Conservation (phyloP, 768 basidiomycete genomes). For the Exsudoporus frostii region DNA sequence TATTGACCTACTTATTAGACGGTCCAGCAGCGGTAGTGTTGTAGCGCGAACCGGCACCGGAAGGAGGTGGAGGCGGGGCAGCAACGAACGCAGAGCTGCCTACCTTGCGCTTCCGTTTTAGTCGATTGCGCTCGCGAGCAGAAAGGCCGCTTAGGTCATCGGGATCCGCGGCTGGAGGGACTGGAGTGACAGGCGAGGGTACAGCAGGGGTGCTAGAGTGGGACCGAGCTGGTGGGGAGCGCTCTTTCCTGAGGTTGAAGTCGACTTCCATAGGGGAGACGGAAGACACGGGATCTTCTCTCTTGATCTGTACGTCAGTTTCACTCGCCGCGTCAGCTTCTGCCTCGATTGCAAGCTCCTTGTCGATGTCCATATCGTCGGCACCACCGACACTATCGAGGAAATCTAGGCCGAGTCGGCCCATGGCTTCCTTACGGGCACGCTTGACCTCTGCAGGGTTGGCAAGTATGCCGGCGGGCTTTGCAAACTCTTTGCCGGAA, state of each 20-base stretch:
- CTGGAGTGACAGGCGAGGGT: constrained; percentile 48
- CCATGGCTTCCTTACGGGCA: constrained; percentile 86
- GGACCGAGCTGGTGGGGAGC: constrained; percentile 40
- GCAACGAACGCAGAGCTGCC: constrained; percentile 83
- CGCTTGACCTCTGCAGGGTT: constrained; percentile 79
- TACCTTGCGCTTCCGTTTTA: constrained; percentile 91
- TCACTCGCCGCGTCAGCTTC: constrained; percentile 48
- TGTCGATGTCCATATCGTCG: constrained; percentile 86
- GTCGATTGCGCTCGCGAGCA: constrained; percentile 87
- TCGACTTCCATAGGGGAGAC: constrained; percentile 47
- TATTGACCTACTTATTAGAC: constrained; percentile 51
- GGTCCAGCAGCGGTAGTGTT: constrained; percentile 53
- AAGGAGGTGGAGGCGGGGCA: constrained; percentile 59
- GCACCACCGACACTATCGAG: constrained; percentile 64
- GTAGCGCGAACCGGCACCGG: constrained; percentile 59
- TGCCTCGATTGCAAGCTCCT: constrained; percentile 65
- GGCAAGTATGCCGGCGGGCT: constrained; percentile 67
- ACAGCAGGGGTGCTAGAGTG: constrained; percentile 43
- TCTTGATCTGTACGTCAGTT: constrained; percentile 37
- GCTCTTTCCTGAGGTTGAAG: constrained; percentile 38
- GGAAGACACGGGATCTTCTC: constrained; percentile 35
- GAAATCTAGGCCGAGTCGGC: constrained; percentile 82
- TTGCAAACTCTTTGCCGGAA: constrained; percentile 88
- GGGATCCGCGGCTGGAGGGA: constrained; percentile 35
- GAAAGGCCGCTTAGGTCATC: constrained; percentile 61